phyloP scores from a whole-genome alignment of 2,329 filamentous ascomycete genomes.

The Cercospora janseana region DNA sequence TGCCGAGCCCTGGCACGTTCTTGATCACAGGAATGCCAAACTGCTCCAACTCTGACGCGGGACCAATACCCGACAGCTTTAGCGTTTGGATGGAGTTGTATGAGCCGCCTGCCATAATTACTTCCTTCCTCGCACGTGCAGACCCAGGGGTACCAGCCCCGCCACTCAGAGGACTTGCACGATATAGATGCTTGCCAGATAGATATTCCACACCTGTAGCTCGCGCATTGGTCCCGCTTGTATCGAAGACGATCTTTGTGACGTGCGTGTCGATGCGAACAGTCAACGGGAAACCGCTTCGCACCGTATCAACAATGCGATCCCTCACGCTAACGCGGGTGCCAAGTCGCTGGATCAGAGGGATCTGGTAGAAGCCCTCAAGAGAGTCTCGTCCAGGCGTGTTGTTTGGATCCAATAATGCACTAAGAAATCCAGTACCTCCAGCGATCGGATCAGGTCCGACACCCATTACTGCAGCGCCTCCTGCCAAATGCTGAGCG shows the following conservation, averaged over 20 bases:
- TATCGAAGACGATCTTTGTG: constrained; percentile 64
- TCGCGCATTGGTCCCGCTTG: constrained; percentile 51
- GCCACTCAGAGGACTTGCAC: constrained; percentile 38
- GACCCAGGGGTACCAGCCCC: constrained; percentile 41
- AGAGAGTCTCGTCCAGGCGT: constrained; percentile 47
- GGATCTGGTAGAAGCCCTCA: constrained; percentile 58
- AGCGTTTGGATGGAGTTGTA: constrained; percentile 65
- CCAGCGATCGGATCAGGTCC: constrained; percentile 41
- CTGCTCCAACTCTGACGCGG: constrained; percentile 51
- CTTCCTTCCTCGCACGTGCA: constrained; percentile 44
- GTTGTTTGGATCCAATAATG: constrained; percentile 48
- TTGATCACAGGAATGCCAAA: constrained; percentile 55
- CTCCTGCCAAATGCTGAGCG: constrained; percentile 26
- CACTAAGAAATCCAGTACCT: constrained; percentile 45
- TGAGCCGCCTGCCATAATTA: constrained; percentile 49
- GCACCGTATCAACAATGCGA: constrained; percentile 52
- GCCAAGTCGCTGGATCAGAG: constrained; percentile 50
- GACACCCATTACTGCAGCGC: constrained; percentile 26
- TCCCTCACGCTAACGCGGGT: constrained; percentile 59
- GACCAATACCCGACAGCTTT: constrained; percentile 62
- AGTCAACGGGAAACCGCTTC: constrained; percentile 55
- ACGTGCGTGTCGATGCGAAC: constrained; percentile 61
- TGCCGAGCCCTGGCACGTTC: constrained; percentile 61
- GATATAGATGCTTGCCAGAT: constrained; percentile 40
- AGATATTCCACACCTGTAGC: constrained; percentile 45